phyloP scores from a whole-genome alignment of 805 yeast species.

The Lipomyces sp. region DNA sequence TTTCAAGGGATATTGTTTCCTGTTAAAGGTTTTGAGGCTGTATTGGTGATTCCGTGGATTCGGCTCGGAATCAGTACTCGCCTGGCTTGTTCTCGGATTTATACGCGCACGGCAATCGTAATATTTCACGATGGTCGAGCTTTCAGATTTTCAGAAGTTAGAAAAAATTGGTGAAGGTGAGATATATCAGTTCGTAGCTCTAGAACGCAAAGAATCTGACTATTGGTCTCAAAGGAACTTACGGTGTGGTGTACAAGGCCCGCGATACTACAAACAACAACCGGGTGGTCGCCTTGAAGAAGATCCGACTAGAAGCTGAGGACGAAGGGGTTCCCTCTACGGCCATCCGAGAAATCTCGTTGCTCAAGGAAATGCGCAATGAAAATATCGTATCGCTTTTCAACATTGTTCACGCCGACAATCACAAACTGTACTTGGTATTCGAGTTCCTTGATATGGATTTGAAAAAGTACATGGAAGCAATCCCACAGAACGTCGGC shows the following conservation, averaged over 20 bases:
- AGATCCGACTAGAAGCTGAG: constrained; percentile 92
- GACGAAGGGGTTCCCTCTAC: constrained; percentile 99
- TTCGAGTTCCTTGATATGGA: constrained; percentile 94
- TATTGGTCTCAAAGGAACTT: constrained; percentile 61
- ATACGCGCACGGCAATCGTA: background rate
- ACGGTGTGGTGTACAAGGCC: constrained; percentile 98
- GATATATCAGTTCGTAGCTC: constrained; percentile 38
- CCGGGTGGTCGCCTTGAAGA: constrained; percentile 93
- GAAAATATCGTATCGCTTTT: constrained; percentile 89
- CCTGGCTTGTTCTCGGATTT: background rate
- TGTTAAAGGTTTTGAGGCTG: background rate
- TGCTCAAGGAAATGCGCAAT: constrained; percentile 90
- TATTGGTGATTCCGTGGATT: background rate
- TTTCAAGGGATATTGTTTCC: background rate
- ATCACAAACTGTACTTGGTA: constrained; percentile 88
- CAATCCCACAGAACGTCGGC: constrained; percentile 88
- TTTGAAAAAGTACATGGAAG: constrained; percentile 94
- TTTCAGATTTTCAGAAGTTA: constrained; percentile 88
- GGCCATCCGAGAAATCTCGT: constrained; percentile 93
- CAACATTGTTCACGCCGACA: constrained; percentile 94
- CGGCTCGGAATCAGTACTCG: background rate
- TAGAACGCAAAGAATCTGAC: background rate
- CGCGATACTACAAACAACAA: constrained; percentile 85
- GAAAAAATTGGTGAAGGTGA: constrained; percentile 96
- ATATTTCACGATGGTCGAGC: constrained; percentile 67